These are phyloP conservation scores for Aciculosporium take DNA, from an alignment of 2,329 filamentous ascomycete species.

Conservation along the genomic window DNA sequence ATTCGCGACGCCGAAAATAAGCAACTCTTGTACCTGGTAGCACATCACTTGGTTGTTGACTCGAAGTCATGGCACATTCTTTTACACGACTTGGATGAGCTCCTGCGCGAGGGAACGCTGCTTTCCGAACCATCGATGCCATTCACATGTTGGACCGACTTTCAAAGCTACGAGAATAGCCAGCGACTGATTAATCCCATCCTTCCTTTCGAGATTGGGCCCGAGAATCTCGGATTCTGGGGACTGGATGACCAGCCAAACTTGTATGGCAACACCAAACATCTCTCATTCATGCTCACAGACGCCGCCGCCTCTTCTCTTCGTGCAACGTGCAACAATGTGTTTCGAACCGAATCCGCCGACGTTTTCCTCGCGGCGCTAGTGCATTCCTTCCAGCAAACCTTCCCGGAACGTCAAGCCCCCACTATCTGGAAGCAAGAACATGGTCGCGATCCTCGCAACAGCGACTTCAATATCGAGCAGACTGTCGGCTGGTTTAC, in stretches of 20 bases:
- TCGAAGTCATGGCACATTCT: conserved; percentile 36
- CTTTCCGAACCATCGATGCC: conserved; percentile 30
- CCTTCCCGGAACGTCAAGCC: conserved; percentile 35
- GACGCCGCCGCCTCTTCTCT: conserved; percentile 28
- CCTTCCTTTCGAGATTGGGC: conserved; percentile 25
- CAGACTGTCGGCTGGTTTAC: conserved; percentile 49
- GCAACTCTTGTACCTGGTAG: conserved; percentile 34
- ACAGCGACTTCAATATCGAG: conserved; percentile 34
- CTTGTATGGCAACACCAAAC: conserved; percentile 28
- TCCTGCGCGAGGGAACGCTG: conserved; percentile 30
- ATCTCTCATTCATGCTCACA: conserved; percentile 28
- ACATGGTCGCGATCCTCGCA: conserved; percentile 30
- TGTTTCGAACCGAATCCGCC: conserved; percentile 35
- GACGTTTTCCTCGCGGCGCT: conserved; percentile 41
- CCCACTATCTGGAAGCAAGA: conserved; percentile 43
- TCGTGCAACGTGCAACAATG: conserved; percentile 27
- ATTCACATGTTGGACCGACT: conserved; percentile 35
- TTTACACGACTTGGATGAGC: conserved; percentile 33
- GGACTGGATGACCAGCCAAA: conserved; percentile 26
- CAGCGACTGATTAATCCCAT: conserved; percentile 15
- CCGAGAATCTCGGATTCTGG: conserved; percentile 34
- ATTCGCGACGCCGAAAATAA: conserved; percentile 29
- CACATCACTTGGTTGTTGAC: conserved; percentile 39
- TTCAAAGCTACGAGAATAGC: conserved; percentile 25
- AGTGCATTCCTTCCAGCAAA: conserved; percentile 39